These are phyloP conservation scores for Diutina siamensis DNA, from an alignment of 1,139 yeast genomes.

Conservation along the genomic window DNA sequence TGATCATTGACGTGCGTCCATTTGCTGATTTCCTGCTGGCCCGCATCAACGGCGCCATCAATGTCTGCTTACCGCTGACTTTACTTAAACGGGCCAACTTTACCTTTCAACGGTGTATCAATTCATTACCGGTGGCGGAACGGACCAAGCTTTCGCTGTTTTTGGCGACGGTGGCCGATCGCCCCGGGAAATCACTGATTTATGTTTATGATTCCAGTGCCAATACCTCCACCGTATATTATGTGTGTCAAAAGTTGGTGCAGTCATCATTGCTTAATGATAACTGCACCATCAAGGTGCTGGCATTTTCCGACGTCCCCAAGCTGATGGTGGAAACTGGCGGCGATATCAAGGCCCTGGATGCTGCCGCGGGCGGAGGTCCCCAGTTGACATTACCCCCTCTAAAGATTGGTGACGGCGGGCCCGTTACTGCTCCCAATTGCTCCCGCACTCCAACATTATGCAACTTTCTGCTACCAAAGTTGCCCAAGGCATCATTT, in stretches of 20 bases:
- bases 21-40: constrained; percentile 46
- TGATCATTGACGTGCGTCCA: constrained; percentile 61
- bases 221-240: constrained; percentile 28
- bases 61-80: constrained; percentile 71
- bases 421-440: background rate
- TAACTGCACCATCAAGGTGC: constrained; percentile 9
- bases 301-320: background rate
- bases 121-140: constrained; percentile 32
- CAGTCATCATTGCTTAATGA: constrained; percentile 20
- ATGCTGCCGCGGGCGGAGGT: background rate
- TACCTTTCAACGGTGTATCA: constrained; percentile 42
- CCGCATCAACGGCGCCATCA: constrained; percentile 46
- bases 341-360: background rate
- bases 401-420: background rate
- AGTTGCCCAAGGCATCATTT: background rate
- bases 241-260: constrained; percentile 39
- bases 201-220: constrained; percentile 22
- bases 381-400: background rate
- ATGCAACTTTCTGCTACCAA: background rate
- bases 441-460: background rate
- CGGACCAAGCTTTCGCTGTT: background rate
- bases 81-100: constrained; percentile 58
- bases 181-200: constrained; percentile 15
- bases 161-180: background rate
- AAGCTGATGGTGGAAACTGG: background rate